Conservation (phyloP, 768 basidiomycete species). For the Hortiboletus campestris region DNA sequence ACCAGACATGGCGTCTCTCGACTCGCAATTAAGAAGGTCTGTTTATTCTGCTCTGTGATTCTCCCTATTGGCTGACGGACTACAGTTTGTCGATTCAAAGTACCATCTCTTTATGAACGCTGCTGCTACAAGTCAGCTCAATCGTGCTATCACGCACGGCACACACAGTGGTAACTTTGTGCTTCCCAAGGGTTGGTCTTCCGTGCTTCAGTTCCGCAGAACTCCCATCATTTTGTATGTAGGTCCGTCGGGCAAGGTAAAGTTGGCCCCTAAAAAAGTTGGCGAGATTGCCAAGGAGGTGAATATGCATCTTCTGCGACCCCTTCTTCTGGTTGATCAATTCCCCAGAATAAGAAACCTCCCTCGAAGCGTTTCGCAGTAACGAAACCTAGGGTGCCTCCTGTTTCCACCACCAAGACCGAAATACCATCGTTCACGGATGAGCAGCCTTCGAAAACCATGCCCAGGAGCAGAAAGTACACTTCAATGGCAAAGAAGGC, state of each 20-base stretch:
- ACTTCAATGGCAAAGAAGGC: conserved; percentile 27
- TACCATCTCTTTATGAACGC: conserved; percentile 49
- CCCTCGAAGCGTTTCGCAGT: neutral
- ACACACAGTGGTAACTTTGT: conserved; percentile 49
- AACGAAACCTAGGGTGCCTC: neutral
- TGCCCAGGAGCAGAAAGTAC: conserved; percentile 17
- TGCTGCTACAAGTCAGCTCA: conserved; percentile 46
- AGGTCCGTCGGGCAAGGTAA: conserved; percentile 31
- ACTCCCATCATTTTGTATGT: neutral
- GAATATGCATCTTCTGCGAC: neutral
- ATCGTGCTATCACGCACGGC: conserved; percentile 54
- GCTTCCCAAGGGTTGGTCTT: conserved; percentile 50
- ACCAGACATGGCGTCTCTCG: conserved; percentile 74
- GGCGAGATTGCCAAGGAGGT: conserved; percentile 18
- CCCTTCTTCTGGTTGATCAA: neutral
- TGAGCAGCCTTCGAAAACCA: conserved; percentile 2
- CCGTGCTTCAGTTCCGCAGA: neutral
- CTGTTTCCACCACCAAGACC: neutral
- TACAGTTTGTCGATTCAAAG: conserved; percentile 52
- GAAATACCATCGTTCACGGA: neutral
- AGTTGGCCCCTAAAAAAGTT: conserved; percentile 16
- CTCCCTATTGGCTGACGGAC: neutral
- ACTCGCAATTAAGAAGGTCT: conserved; percentile 76
- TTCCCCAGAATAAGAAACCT: conserved; percentile 15
- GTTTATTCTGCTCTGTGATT: neutral